Conservation (phyloP, 2,329 filamentous ascomycete species). For the Lachnellula cervina region DNA sequence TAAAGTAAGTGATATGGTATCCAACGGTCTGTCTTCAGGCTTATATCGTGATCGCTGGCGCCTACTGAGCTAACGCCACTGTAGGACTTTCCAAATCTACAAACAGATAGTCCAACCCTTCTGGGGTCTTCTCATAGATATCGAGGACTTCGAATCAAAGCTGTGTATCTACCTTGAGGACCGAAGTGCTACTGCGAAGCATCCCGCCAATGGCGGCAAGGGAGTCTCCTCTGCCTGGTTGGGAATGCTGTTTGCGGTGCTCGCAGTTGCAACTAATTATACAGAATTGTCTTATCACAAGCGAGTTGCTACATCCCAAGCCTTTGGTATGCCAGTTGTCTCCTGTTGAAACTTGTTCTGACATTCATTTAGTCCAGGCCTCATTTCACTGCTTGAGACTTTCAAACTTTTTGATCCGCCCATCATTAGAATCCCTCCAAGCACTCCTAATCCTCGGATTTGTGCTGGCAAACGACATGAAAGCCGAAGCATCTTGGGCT, state of each 20-base stretch:
- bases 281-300: conserved; percentile 55
- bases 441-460: conserved; percentile 59
- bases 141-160: conserved; percentile 59
- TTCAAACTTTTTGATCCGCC: conserved; percentile 58
- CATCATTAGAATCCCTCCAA: conserved; percentile 62
- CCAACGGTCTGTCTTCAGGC: not conserved
- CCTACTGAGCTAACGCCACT: not conserved
- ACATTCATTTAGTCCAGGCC: conserved; percentile 23
- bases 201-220: conserved; percentile 24
- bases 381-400: conserved; percentile 61
- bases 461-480: conserved; percentile 64
- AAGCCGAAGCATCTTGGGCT: conserved; percentile 64
- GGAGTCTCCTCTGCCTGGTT: conserved; percentile 59
- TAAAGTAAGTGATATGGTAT: conserved; percentile 48
- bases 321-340: conserved; percentile 39
- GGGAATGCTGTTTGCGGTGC: conserved; percentile 59
- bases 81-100: conserved; percentile 59
- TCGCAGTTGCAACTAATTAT: conserved; percentile 63
- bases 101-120: conserved; percentile 64
- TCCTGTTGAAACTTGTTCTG: not conserved
- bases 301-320: conserved; percentile 35
- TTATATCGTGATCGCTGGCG: not conserved
- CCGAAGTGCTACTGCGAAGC: conserved; percentile 42
- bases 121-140: conserved; percentile 63
- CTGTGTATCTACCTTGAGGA: conserved; percentile 63